Evolutionary conservation across 768 basidiomycete species (phyloP).

Genomic region (Boletales sp.): DNA sequence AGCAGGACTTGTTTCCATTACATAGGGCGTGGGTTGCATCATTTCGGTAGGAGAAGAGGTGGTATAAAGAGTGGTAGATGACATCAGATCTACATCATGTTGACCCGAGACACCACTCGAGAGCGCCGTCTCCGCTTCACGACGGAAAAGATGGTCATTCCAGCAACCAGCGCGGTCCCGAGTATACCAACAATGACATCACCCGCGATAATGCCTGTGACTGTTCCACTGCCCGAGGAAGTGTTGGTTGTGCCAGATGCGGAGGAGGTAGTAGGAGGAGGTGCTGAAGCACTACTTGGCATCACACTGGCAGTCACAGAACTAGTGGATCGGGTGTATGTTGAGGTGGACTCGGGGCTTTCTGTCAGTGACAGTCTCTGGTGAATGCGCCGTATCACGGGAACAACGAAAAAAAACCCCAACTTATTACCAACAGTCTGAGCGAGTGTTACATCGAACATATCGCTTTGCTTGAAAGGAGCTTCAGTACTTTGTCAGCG

Average conservation of each 20-base stretch:
- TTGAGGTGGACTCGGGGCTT: constrained; percentile 42
- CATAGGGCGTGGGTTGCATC: constrained; percentile 27
- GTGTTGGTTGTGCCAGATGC: constrained; percentile 10
- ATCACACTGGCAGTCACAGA: constrained; percentile 3
- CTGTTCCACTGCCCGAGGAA: constrained; percentile 8
- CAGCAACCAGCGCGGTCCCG: constrained; percentile 41
- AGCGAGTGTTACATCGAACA: constrained; percentile 41
- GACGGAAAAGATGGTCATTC: constrained; percentile 37
- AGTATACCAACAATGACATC: constrained; percentile 66
- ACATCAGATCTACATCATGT: not conserved
- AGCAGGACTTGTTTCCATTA: constrained; percentile 5
- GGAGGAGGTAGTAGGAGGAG: constrained; percentile 11
- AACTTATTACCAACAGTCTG: constrained; percentile 26
- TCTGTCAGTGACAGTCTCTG: constrained; percentile 29
- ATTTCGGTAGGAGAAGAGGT: constrained; percentile 11
- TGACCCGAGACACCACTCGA: not conserved
- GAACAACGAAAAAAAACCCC: not conserved
- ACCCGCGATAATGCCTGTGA: constrained; percentile 56
- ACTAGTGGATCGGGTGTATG: constrained; percentile 28
- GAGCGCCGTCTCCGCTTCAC: constrained; percentile 24
- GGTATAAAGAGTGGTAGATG: constrained; percentile 3
- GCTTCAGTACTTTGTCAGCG: constrained; percentile 2
- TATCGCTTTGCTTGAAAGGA: constrained; percentile 24
- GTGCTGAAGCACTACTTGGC: constrained; percentile 14
- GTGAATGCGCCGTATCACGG: not conserved